A percentile compares a stretch with the other conserved stretches of the same genome.
Conservation (phyloP, 768 basidiomycete species). For the Clitopilus hobsonii region DNA sequence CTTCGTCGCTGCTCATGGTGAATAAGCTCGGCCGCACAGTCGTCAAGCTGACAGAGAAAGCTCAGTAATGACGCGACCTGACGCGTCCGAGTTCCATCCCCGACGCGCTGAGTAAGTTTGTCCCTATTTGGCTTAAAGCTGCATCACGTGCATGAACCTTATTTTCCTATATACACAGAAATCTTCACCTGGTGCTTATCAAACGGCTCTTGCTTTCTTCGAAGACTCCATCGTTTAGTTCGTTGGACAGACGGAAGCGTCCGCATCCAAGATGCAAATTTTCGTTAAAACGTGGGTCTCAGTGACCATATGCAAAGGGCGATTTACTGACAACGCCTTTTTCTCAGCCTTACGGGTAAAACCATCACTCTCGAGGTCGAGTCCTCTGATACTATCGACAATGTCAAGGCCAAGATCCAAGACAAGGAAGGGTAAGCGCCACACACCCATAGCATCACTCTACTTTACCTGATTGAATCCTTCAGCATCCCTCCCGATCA, state of each 20-base stretch:
- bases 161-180: constrained; percentile 1
- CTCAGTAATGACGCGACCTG: not conserved
- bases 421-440: constrained; percentile 87
- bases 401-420: constrained; percentile 97
- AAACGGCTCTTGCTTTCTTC: constrained; percentile 70
- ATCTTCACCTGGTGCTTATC: not conserved
- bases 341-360: constrained; percentile 89
- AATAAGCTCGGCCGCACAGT: not conserved
- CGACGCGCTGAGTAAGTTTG: not conserved
- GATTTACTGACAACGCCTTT: constrained; percentile 3
- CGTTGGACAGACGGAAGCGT: constrained; percentile 89
- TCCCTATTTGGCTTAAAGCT: not conserved
- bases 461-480: constrained; percentile 7
- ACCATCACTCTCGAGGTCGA: constrained; percentile 98
- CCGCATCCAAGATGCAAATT: constrained; percentile 81
- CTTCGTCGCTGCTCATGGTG: constrained; percentile 57
- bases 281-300: constrained; percentile 90
- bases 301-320: not conserved
- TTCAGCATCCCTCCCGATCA: constrained; percentile 88
- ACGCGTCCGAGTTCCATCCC: not conserved
- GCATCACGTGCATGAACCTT: not conserved
- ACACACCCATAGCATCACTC: not conserved
- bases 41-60: not conserved
- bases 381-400: constrained; percentile 96
- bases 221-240: constrained; percentile 87